These are phyloP conservation scores for Steccherinum ochraceum DNA, from an alignment of 768 basidiomycete genomes.

Conservation along the genomic window DNA sequence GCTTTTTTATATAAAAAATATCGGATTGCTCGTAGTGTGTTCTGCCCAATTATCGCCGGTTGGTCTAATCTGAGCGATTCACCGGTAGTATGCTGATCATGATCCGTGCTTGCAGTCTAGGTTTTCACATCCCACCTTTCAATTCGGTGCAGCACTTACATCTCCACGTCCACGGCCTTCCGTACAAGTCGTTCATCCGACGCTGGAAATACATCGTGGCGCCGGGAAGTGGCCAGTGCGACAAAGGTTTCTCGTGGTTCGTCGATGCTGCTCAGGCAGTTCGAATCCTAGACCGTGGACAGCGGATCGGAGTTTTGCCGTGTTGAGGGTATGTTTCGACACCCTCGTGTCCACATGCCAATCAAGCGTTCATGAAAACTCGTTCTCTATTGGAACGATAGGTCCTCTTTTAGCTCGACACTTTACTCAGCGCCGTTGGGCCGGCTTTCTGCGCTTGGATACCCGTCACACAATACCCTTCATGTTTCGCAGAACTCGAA, in stretches of 20 bases:
- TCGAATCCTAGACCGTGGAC: conserved; percentile 49
- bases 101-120: conserved; percentile 42
- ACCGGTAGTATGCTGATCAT: neutral
- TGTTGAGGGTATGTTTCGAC: conserved; percentile 24
- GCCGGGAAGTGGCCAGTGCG: conserved; percentile 29
- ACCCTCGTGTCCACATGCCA: neutral
- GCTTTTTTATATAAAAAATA: no score
- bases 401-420: no score
- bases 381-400: no score
- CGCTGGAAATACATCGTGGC: conserved; percentile 44
- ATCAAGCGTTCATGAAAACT: neutral
- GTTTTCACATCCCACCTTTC: conserved; percentile 80
- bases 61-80: neutral
- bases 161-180: conserved; percentile 65
- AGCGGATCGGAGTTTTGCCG: conserved; percentile 44
- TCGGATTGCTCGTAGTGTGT: no score
- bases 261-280: conserved; percentile 54
- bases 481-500: no score
- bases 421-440: no score
- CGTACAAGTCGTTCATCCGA: conserved; percentile 40
- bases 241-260: conserved; percentile 75
- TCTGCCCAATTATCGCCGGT: no score
- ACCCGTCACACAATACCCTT: no score
- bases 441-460: no score
- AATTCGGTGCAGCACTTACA: conserved; percentile 69